Evolutionary conservation across 2,329 filamentous ascomycete species (phyloP).

Genomic region (Trichoderma polysporum): DNA sequence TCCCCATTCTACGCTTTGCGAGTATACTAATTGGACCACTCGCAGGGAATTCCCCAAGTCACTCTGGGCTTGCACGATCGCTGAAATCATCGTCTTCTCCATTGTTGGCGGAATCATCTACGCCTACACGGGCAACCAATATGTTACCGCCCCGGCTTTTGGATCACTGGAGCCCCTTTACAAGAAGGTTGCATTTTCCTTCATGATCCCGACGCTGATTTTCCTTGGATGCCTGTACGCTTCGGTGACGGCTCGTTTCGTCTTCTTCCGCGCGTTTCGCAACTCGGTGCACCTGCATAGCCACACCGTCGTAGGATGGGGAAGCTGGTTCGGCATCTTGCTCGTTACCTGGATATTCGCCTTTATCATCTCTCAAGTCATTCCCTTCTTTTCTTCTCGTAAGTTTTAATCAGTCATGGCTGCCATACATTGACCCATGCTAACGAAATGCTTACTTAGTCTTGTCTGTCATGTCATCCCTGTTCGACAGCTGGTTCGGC

Average conservation of each 20-base stretch:
- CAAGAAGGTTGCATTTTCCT: conserved; percentile 87
- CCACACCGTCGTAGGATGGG: conserved; percentile 82
- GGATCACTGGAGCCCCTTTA: conserved; percentile 75
- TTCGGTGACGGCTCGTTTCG: conserved; percentile 82
- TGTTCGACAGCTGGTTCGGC: conserved; percentile 91
- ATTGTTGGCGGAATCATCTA: conserved; percentile 80
- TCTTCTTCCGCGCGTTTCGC: conserved; percentile 87
- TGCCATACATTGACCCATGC: background rate
- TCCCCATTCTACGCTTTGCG: background rate
- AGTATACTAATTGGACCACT: conserved; percentile 39
- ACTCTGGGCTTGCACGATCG: conserved; percentile 85
- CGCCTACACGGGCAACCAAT: conserved; percentile 84
- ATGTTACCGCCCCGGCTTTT: conserved; percentile 85
- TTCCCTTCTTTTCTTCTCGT: conserved; percentile 85
- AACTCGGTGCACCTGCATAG: conserved; percentile 75
- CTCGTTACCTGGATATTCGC: conserved; percentile 74
- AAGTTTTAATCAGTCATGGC: conserved; percentile 27
- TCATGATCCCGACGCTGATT: conserved; percentile 93
- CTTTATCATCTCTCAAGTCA: conserved; percentile 89
- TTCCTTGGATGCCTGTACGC: conserved; percentile 91
- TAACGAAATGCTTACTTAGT: conserved; percentile 37
- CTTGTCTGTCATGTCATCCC: conserved; percentile 74
- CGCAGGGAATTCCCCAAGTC: conserved; percentile 84
- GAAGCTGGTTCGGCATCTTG: conserved; percentile 72
- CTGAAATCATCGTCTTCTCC: conserved; percentile 82